phyloP scores from a whole-genome alignment of 2,329 filamentous ascomycete genomes.

The Colletotrichum liaoningense region DNA sequence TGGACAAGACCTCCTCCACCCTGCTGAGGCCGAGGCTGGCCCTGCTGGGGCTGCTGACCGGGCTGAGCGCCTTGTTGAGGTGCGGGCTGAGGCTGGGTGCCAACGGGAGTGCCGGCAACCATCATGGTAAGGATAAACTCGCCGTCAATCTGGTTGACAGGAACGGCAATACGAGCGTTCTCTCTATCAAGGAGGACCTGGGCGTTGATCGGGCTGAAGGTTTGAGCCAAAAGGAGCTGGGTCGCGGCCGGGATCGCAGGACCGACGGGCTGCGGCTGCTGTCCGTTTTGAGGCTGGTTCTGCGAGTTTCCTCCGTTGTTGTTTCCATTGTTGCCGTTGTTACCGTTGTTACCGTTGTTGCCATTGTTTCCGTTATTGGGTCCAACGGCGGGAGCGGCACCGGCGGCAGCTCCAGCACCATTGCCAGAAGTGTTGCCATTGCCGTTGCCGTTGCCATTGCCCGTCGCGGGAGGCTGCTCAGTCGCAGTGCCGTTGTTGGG shows the following conservation, averaged over 20 bases:
- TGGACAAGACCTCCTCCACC: not conserved
- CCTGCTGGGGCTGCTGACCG: constrained; percentile 12
- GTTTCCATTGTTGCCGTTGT: not conserved
- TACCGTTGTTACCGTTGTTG: not conserved
- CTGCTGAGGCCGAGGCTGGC: not conserved
- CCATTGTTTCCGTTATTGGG: constrained; percentile 5
- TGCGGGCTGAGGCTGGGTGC: constrained; percentile 24
- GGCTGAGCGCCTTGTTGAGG: constrained; percentile 8
- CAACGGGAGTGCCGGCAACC: constrained; percentile 31
- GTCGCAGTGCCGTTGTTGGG: constrained; percentile 19
- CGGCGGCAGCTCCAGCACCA: not conserved
- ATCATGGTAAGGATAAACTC: constrained; percentile 40
- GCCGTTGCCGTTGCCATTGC: not conserved
- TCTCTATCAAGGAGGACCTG: constrained; percentile 37
- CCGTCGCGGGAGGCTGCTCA: not conserved
- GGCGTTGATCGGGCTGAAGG: constrained; percentile 36
- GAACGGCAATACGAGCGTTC: constrained; percentile 37
- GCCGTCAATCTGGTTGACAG: constrained; percentile 38
- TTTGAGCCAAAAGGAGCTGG: constrained; percentile 38
- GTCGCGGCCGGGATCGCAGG: constrained; percentile 36
- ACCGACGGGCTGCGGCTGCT: not conserved
- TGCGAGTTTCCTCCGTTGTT: not conserved
- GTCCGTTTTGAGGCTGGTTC: not conserved
- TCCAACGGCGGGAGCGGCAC: constrained; percentile 5
- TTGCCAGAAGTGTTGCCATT: constrained; percentile 3